These are phyloP conservation scores for Fonsecaea erecta DNA, from an alignment of 2,329 filamentous ascomycete genomes.

Conservation along the genomic window DNA sequence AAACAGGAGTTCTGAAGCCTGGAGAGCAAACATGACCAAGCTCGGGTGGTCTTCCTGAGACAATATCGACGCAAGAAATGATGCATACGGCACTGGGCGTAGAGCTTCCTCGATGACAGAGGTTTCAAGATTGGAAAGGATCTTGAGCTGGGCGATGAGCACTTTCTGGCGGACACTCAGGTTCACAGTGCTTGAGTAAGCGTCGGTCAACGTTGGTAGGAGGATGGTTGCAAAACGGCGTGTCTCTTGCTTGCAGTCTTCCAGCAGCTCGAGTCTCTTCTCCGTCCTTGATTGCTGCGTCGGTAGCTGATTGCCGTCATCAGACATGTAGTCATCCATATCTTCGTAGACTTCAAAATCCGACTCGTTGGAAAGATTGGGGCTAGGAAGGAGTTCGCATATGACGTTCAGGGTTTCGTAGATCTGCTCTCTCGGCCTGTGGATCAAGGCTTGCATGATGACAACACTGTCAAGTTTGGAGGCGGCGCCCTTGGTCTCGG, in stretches of 20 bases:
- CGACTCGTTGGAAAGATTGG: constrained; percentile 63
- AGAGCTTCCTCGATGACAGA: constrained; percentile 83
- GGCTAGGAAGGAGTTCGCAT: constrained; percentile 84
- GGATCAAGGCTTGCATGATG: constrained; percentile 98
- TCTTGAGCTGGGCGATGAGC: constrained; percentile 92
- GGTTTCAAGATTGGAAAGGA: constrained; percentile 92
- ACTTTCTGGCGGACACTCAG: constrained; percentile 93
- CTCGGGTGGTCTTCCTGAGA: constrained; percentile 92
- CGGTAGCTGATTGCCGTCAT: constrained; percentile 33
- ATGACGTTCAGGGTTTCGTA: constrained; percentile 97
- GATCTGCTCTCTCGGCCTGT: constrained; percentile 91
- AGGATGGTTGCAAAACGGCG: constrained; percentile 91
- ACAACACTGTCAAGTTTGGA: constrained; percentile 93
- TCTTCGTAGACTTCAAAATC: constrained; percentile 54
- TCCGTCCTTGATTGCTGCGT: constrained; percentile 57
- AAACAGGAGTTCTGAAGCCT: constrained; percentile 86
- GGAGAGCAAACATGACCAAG: constrained; percentile 82
- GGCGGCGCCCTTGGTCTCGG: constrained; percentile 74
- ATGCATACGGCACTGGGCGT: constrained; percentile 88
- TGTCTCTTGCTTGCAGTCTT: constrained; percentile 82
- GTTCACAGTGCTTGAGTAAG: constrained; percentile 97
- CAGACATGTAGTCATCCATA: constrained; percentile 53
- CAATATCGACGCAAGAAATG: constrained; percentile 90
- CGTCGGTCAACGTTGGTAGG: constrained; percentile 92
- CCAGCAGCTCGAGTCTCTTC: constrained; percentile 78